These are phyloP conservation scores for Kodamaea lidongshanica DNA, from an alignment of 805 yeast species.

Conservation along the genomic window DNA sequence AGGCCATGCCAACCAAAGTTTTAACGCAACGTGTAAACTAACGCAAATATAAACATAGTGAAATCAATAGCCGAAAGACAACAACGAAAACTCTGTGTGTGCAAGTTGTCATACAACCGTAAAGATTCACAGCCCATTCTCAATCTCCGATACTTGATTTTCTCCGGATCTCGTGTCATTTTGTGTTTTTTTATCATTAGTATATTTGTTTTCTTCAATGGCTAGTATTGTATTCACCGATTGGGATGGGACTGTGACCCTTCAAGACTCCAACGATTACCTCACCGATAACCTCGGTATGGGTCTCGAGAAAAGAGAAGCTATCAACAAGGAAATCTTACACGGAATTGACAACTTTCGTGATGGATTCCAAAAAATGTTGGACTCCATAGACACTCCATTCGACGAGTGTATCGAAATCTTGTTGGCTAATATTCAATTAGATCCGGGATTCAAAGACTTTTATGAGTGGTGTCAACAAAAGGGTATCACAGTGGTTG, in stretches of 20 bases:
- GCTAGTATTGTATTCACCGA: conserved; percentile 95
- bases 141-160: too few species aligned
- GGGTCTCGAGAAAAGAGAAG: conserved; percentile 62
- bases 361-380: conserved; percentile 80
- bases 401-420: conserved; percentile 75
- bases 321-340: conserved; percentile 65
- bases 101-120: too few species aligned
- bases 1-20: too few species aligned
- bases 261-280: conserved; percentile 90
- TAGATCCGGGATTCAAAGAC: conserved; percentile 86
- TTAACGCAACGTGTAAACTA: too few species aligned
- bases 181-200: not conserved
- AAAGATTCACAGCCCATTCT: too few species aligned
- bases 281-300: conserved; percentile 86
- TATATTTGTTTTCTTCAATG: too few species aligned
- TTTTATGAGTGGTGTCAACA: conserved; percentile 75
- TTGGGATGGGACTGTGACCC: conserved; percentile 96
- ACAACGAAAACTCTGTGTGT: too few species aligned
- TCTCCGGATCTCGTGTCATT: too few species aligned
- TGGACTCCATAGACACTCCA: conserved; percentile 69
- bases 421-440: conserved; percentile 55
- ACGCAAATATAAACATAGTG: too few species aligned
- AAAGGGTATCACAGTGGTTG: conserved; percentile 72
- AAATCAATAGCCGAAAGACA: too few species aligned
- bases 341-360: conserved; percentile 64